Evolutionary conservation across 2,329 filamentous ascomycete genomes (phyloP).

Genomic region (Emergomyces pasteurianus): DNA sequence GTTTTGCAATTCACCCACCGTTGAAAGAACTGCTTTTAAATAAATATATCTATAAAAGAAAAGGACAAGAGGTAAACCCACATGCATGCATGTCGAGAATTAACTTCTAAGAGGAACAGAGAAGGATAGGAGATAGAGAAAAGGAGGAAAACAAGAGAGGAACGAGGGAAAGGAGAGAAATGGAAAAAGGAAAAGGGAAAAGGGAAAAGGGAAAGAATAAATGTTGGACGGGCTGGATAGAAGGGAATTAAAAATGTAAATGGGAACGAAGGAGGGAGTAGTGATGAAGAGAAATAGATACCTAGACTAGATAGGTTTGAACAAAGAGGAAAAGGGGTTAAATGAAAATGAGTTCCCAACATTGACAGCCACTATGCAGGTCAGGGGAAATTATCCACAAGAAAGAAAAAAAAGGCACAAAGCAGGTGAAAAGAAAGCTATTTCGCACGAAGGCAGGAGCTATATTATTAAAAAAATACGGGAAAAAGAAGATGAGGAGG

Average conservation of each 20-base stretch:
- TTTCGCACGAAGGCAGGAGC: constrained; percentile 3
- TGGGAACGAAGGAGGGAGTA: background rate
- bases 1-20: background rate
- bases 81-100: constrained; percentile 1
- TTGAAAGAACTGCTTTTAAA: background rate
- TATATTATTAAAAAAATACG: background rate
- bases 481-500: background rate
- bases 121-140: background rate
- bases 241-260: background rate
- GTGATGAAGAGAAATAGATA: background rate
- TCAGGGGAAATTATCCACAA: background rate
- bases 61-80: constrained; percentile 4
- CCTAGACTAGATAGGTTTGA: background rate
- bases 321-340: background rate
- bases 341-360: background rate
- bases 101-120: constrained; percentile 2
- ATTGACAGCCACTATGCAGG: background rate
- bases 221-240: background rate
- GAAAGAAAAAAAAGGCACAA: background rate
- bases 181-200: background rate
- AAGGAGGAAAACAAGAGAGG: background rate
- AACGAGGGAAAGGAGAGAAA: background rate
- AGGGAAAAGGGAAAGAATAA: background rate
- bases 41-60: constrained; percentile 1
- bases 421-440: background rate